Conservation (phyloP, 306 rosid genomes). For the Lablab purpureus region DNA sequence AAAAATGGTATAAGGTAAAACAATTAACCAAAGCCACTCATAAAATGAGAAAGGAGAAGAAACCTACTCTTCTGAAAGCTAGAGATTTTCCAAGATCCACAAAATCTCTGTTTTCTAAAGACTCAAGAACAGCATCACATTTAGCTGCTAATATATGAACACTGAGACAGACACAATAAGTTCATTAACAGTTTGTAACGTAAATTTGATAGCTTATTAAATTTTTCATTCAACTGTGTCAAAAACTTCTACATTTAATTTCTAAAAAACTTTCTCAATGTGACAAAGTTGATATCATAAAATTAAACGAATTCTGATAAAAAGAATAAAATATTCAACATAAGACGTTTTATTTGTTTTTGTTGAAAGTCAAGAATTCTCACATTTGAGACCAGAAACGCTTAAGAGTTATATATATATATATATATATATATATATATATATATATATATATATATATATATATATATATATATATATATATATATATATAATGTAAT, state of each 20-base stretch:
- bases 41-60: not conserved
- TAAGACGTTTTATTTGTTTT: not conserved
- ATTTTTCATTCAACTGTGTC: not conserved
- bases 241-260: not conserved
- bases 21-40: not conserved
- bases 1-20: not conserved
- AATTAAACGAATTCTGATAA: not conserved
- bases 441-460: not conserved
- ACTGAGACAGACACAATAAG: not conserved
- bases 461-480: not conserved
- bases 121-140: not conserved
- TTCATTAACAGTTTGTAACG: not conserved
- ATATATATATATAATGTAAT: not conserved
- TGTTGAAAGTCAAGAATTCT: conserved; percentile 12
- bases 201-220: conserved; percentile 11
- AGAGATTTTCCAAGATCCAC: not conserved
- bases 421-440: not conserved
- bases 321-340: not conserved
- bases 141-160: not conserved
- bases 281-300: not conserved
- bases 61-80: not conserved
- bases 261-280: not conserved
- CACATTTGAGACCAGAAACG: not conserved
- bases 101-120: not conserved
- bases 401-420: not conserved